Percentiles rank a stretch among this genome's conserved stretches.
phyloP scores from a whole-genome alignment of 2,329 filamentous ascomycete species.

The Septoria petroselini region DNA sequence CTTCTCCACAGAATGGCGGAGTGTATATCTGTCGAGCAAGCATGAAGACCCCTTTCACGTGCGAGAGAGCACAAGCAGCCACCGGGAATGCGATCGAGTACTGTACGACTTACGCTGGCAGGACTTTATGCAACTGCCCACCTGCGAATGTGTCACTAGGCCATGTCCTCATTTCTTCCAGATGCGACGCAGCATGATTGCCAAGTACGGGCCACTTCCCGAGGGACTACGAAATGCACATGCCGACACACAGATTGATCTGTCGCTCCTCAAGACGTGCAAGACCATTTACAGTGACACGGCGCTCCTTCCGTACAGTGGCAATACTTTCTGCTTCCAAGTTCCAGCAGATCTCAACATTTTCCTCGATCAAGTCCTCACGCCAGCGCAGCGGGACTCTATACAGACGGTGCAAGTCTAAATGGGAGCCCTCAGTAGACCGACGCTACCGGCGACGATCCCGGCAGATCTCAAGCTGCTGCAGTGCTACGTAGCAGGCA shows the following conservation, averaged over 20 bases:
- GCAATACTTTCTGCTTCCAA: slow-evolving; percentile 20
- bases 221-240: slow-evolving; percentile 15
- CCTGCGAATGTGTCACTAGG: slow-evolving; percentile 14
- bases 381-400: slow-evolving; percentile 9
- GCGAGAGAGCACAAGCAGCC: background rate
- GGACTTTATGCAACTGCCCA: slow-evolving; percentile 15
- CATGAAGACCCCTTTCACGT: background rate
- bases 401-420: slow-evolving; percentile 15
- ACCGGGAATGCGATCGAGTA: slow-evolving; percentile 13
- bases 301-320: slow-evolving; percentile 16
- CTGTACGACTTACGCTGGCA: slow-evolving; percentile 19
- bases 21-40: slow-evolving; percentile 6
- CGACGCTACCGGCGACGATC: slow-evolving; percentile 1
- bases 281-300: slow-evolving; percentile 20
- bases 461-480: too few species aligned
- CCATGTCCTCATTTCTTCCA: slow-evolving; percentile 20
- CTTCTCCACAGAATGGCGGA: background rate
- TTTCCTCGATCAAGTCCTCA: slow-evolving; percentile 17
- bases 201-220: slow-evolving; percentile 16
- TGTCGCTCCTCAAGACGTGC: slow-evolving; percentile 15
- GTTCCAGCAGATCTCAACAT: slow-evolving; percentile 16
- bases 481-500: too few species aligned
- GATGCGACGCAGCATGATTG: slow-evolving; percentile 15
- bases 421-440: slow-evolving; percentile 13
- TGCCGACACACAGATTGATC: slow-evolving; percentile 14